phyloP scores from a whole-genome alignment of 2,329 filamentous ascomycete species.

The Camptophora hylomeconis region DNA sequence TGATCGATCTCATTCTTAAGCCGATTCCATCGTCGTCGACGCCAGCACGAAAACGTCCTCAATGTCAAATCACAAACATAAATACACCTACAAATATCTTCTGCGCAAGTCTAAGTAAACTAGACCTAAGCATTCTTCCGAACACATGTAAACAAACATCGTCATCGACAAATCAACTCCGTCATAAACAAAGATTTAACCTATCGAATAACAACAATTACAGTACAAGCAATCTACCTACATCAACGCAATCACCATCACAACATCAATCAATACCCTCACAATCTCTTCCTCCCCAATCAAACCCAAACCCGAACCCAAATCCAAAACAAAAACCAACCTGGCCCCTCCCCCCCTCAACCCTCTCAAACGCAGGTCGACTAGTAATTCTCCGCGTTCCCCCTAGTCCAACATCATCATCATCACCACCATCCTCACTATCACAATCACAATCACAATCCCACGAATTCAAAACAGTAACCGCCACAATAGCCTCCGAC shows the following conservation, averaged over 20 bases:
- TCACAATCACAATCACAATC: slow-evolving; percentile 19
- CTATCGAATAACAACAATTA: slow-evolving; percentile 1
- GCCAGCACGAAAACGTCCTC: neutral
- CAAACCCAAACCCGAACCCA: no score
- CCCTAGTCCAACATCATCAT: neutral
- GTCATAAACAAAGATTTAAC: neutral
- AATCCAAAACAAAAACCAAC: slow-evolving; percentile 14
- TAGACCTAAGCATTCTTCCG: slow-evolving; percentile 1
- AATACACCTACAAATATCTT: slow-evolving; percentile 1
- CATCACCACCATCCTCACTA: slow-evolving; percentile 25
- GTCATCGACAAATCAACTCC: neutral
- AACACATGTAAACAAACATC: neutral
- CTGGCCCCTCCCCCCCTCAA: slow-evolving; percentile 55
- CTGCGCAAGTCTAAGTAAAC: slow-evolving; percentile 2
- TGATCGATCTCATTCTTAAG: slow-evolving; percentile 57
- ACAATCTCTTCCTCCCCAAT: neutral
- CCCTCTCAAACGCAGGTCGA: slow-evolving; percentile 57
- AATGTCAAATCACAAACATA: slow-evolving; percentile 6
- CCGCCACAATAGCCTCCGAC: slow-evolving; percentile 56
- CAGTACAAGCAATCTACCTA: slow-evolving; percentile 17
- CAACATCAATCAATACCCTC: no score
- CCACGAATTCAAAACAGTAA: slow-evolving; percentile 27
- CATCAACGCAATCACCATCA: no score
- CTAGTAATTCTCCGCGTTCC: slow-evolving; percentile 49
- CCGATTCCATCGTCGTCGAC: slow-evolving; percentile 29